Percentiles rank a stretch among this genome's conserved stretches.
Evolutionary conservation across 169 alveolate species (phyloP).

Genomic region (Babesia ovata): DNA sequence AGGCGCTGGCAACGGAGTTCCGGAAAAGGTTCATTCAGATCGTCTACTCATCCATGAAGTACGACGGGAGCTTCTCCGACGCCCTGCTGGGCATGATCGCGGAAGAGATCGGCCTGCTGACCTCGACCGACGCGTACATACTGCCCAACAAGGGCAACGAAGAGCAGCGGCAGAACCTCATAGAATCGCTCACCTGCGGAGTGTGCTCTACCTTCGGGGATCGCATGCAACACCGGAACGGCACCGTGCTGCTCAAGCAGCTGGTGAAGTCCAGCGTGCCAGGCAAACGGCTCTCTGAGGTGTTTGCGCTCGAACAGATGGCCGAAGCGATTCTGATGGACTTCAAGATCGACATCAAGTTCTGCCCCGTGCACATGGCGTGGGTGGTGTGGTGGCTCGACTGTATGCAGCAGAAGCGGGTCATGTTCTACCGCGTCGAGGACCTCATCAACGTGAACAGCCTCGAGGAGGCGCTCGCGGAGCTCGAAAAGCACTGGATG

Average conservation of each 20-base stretch:
- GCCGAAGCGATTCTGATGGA: slow-evolving; percentile 19
- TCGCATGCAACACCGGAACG: slow-evolving; percentile 19
- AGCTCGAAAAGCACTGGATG: slow-evolving; percentile 53
- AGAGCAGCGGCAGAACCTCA: not conserved
- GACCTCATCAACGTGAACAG: slow-evolving; percentile 19
- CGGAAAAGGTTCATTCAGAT: slow-evolving; percentile 28
- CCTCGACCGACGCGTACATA: slow-evolving; percentile 41
- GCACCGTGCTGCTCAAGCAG: slow-evolving; percentile 26
- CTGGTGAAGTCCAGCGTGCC: slow-evolving; percentile 31
- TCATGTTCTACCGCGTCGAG: slow-evolving; percentile 65
- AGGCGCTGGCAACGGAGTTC: slow-evolving; percentile 57
- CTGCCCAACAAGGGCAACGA: slow-evolving; percentile 13
- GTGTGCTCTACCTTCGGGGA: slow-evolving; percentile 38
- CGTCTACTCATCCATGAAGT: slow-evolving; percentile 29
- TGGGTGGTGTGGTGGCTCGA: slow-evolving; percentile 63
- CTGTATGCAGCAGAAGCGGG: slow-evolving; percentile 51
- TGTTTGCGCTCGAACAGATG: slow-evolving; percentile 33
- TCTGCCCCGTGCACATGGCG: slow-evolving; percentile 51
- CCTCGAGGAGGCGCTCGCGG: slow-evolving; percentile 13
- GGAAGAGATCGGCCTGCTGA: slow-evolving; percentile 36
- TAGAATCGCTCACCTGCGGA: slow-evolving; percentile 13
- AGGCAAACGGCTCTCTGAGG: slow-evolving; percentile 17
- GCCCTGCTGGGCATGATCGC: slow-evolving; percentile 41
- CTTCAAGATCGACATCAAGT: slow-evolving; percentile 27
- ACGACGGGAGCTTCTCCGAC: slow-evolving; percentile 41